Percentiles rank a stretch among this genome's conserved stretches.
phyloP scores from a whole-genome alignment of 768 basidiomycete species.

The Amanita jacksonii region DNA sequence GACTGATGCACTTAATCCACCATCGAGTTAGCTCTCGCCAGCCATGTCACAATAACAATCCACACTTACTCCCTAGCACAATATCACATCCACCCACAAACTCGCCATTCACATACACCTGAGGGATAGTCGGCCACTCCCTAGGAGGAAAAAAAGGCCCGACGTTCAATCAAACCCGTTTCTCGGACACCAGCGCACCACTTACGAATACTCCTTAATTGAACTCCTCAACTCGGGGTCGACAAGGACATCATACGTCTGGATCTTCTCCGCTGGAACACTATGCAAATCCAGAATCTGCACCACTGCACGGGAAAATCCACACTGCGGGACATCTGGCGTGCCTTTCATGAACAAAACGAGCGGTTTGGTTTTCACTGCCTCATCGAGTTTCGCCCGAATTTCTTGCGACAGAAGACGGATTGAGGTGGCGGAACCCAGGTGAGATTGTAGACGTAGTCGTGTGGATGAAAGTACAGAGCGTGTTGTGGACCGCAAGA shows the following conservation, averaged over 20 bases:
- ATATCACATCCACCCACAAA: conserved; percentile 98
- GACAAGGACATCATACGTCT: conserved; percentile 84
- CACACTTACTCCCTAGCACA: conserved; percentile 69
- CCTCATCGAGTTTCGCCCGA: conserved; percentile 57
- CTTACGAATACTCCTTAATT: conserved; percentile 97
- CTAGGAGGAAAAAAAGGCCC: conserved; percentile 28
- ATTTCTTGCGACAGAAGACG: conserved; percentile 57
- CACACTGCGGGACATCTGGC: conserved; percentile 78
- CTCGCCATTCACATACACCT: conserved; percentile 89
- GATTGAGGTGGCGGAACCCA: conserved; percentile 12
- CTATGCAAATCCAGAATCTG: conserved; percentile 84
- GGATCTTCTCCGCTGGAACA: conserved; percentile 71
- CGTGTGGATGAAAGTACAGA: conserved; percentile 3
- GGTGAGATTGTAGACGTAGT: conserved; percentile 12
- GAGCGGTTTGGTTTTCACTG: conserved; percentile 66
- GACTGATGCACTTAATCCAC: conserved; percentile 79
- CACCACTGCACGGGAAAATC: conserved; percentile 90
- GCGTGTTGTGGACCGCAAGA: not conserved
- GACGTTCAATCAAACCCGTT: no score
- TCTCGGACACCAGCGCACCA: no score
- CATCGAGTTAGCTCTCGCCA: conserved; percentile 1
- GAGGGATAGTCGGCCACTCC: conserved; percentile 97
- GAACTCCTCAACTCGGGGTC: conserved; percentile 74
- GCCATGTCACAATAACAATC: conserved; percentile 4
- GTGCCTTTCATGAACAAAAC: conserved; percentile 99